These are phyloP conservation scores for Trypethelium eluteriae DNA, from an alignment of 495 filamentous ascomycete species.

Conservation along the genomic window DNA sequence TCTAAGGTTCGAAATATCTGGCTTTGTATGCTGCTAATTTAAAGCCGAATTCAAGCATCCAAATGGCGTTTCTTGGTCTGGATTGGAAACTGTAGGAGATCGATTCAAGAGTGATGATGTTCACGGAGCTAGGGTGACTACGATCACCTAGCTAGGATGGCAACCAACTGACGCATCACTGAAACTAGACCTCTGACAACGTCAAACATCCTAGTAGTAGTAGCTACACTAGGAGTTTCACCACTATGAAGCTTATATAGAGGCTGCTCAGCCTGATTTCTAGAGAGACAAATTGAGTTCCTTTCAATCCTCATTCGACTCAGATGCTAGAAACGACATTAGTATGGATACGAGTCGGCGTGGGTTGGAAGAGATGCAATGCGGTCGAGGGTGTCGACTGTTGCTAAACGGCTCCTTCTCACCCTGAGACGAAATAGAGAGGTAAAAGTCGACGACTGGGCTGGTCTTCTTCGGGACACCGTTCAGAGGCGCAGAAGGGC, in stretches of 20 bases:
- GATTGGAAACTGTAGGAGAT: too few species aligned
- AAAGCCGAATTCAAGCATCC: too few species aligned
- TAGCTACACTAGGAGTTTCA: neutral
- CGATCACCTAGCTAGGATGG: neutral
- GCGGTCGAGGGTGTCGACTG: neutral
- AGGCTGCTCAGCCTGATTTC: neutral
- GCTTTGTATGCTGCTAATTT: too few species aligned
- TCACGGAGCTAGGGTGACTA: neutral
- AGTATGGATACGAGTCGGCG: slow-evolving; percentile 3
- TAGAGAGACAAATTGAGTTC: too few species aligned
- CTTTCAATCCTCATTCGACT: neutral
- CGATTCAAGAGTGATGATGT: too few species aligned
- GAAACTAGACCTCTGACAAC: neutral
- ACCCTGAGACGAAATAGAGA: neutral
- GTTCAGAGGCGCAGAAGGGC: slow-evolving; percentile 1
- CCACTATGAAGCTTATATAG: neutral
- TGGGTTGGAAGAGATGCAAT: neutral
- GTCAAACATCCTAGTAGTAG: neutral
- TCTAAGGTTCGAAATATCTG: too few species aligned
- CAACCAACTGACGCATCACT: too few species aligned
- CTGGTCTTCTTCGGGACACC: slow-evolving; percentile 9
- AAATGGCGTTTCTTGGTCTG: too few species aligned
- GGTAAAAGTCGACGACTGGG: neutral
- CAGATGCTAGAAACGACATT: neutral
- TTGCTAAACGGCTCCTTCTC: neutral